phyloP scores from a whole-genome alignment of 495 filamentous ascomycete genomes.

The Podospora pseudoanserina region DNA sequence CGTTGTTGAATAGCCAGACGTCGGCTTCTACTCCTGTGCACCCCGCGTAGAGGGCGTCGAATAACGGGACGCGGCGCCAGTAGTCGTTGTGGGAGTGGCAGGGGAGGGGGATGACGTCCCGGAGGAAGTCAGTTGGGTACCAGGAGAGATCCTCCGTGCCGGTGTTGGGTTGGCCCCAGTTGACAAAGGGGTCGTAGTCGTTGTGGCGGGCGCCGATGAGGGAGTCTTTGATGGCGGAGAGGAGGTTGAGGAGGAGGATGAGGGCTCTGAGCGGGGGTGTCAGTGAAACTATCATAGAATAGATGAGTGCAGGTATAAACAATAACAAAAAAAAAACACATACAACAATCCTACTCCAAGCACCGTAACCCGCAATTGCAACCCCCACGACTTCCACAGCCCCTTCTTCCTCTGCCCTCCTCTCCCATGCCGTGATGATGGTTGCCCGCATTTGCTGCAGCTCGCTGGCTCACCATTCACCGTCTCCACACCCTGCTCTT shows the following conservation, averaged over 20 bases:
- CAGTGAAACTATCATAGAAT: not conserved
- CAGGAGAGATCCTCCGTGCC: slow-evolving; percentile 48
- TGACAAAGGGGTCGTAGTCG: slow-evolving; percentile 51
- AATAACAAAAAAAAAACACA: not conserved
- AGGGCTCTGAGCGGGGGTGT: not conserved
- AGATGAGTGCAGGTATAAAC: not conserved
- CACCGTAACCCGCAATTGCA: not conserved
- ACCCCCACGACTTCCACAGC: not conserved
- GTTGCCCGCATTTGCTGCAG: not conserved
- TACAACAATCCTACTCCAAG: not conserved
- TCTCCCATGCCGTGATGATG: not conserved
- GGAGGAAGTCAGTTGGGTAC: slow-evolving; percentile 75
- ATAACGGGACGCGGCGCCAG: slow-evolving; percentile 71
- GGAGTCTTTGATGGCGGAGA: not conserved
- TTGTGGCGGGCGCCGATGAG: not conserved
- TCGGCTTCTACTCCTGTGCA: slow-evolving; percentile 82
- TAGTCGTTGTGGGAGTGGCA: slow-evolving; percentile 92
- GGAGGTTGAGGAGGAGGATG: slow-evolving; percentile 4
- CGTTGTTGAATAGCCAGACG: slow-evolving; percentile 74
- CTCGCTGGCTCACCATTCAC: not conserved
- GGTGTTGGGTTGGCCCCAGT: slow-evolving; percentile 50
- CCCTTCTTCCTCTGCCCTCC: not conserved
- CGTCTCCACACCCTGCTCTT: not conserved
- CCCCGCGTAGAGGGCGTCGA: slow-evolving; percentile 59
- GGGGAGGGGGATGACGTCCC: slow-evolving; percentile 62